phyloP scores from a whole-genome alignment of 495 filamentous ascomycete genomes.

The Hypoxylon crocopeplum region DNA sequence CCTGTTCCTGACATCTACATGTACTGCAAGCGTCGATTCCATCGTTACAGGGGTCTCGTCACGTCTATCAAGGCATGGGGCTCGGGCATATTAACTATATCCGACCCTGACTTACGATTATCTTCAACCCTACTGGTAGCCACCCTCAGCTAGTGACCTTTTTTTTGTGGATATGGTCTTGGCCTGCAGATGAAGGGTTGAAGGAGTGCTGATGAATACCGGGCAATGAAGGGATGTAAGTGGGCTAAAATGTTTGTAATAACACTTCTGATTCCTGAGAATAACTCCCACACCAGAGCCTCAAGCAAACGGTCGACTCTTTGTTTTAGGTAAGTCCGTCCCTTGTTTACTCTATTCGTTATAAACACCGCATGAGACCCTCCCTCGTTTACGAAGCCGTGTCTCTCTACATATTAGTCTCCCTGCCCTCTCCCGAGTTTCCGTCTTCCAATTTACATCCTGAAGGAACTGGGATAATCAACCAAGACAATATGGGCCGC shows the following conservation, averaged over 20 bases:
- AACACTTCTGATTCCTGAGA: constrained; percentile 21
- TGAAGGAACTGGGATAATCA: constrained; percentile 5
- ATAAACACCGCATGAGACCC: constrained; percentile 26
- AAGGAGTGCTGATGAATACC: constrained; percentile 3
- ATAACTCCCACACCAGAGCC: constrained; percentile 19
- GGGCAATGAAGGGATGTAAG: not conserved
- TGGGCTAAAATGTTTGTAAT: constrained; percentile 16
- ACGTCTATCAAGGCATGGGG: constrained; percentile 19
- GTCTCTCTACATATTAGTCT: not conserved
- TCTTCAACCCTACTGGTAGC: constrained; percentile 26
- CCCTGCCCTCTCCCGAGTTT: not conserved
- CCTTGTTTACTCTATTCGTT: constrained; percentile 6
- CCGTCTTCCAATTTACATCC: constrained; percentile 2
- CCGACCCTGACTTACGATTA: constrained; percentile 27
- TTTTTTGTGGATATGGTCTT: constrained; percentile 32
- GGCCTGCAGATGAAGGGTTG: constrained; percentile 8
- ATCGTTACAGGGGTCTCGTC: constrained; percentile 7
- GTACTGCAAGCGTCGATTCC: not conserved
- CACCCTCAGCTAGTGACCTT: not conserved
- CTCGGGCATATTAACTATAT: constrained; percentile 22
- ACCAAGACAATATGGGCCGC: constrained; percentile 31
- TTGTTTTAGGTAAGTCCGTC: constrained; percentile 10
- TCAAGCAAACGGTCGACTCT: constrained; percentile 12
- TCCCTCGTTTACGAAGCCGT: constrained; percentile 6
- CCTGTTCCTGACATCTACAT: constrained; percentile 12